Evolutionary conservation across 78 protist species (phyloP), one percentile per base, ranked within the genome.

Genomic region (Dictyostelium intermedium): DNA sequence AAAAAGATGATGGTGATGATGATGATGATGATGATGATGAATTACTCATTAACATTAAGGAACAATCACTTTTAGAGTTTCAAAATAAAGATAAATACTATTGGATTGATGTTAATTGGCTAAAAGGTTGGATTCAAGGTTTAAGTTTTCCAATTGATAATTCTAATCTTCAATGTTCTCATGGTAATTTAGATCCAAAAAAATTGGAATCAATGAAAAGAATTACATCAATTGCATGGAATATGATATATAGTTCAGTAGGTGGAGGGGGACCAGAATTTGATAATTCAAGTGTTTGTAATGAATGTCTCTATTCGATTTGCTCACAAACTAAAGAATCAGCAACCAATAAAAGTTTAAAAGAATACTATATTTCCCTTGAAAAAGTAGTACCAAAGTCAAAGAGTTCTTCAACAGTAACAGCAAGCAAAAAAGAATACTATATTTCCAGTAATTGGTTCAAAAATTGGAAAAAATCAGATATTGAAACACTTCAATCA

Each of bases 371-470:
- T 34, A 70, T 89, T n/a, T 9, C 60, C 6, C 11, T 61, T 35
- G 94, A 89, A 45, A 78, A 80, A 14, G 23, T 14, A 66, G 13
- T 11, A 27, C 34, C 74, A 27, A 66, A 66, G 25, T n/a, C 35
- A 27, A 66, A 25, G 27, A 27, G 16, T 10, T 27, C 23, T 5
- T 27, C n/a, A 70, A 32, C 37, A 70, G 10, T 35, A 11, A 20
- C 35, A 39, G 13, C 0, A 16, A 41, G 16, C 11, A 39, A 39
- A 30, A 23, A 76, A n/a, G 35, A 77, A 77, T 89, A 69, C 13
- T 89, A 66, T 35, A 80, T 89, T 14, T 89, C 94, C 4, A 45
- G 35, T 18, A 56, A 80, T 16, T 89, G 94, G 94, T 89, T 66
- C 27, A 89, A 80, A 45, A 35, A 69, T 10, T 89, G 87, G 86